phyloP scores from a whole-genome alignment of 1,284 basidiomycete species.

The Cerioporus squamosus region DNA sequence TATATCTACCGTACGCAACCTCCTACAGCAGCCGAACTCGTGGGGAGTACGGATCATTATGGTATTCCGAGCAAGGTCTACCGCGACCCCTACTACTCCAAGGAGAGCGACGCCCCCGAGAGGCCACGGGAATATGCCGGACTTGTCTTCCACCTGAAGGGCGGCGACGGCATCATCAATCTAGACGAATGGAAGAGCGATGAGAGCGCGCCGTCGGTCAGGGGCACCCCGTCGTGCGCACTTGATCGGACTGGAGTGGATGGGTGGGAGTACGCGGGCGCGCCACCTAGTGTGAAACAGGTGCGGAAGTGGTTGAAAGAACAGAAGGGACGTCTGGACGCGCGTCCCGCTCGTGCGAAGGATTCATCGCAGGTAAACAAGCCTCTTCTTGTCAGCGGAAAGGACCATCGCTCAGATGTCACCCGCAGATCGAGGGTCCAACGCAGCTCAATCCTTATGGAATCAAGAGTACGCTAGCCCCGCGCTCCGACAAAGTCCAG shows the following conservation, averaged over 20 bases:
- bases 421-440: conserved; percentile 70
- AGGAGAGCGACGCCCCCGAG: conserved; percentile 71
- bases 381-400: conserved; percentile 2
- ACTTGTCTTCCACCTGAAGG: conserved; percentile 71
- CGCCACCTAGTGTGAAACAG: conserved; percentile 62
- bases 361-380: conserved; percentile 62
- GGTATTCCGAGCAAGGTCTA: conserved; percentile 72
- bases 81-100: conserved; percentile 80
- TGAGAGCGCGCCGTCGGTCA: background rate
- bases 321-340: conserved; percentile 18
- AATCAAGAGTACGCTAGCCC: conserved; percentile 60
- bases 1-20: conserved; percentile 54
- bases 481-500: conserved; percentile 41
- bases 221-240: background rate
- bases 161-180: conserved; percentile 52
- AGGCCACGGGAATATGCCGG: conserved; percentile 82
- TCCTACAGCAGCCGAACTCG: conserved; percentile 58
- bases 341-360: conserved; percentile 23
- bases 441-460: conserved; percentile 79
- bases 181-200: conserved; percentile 56
- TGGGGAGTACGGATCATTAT: conserved; percentile 53
- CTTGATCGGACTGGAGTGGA: conserved; percentile 34
- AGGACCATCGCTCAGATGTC: conserved; percentile 9
- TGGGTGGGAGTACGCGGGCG: conserved; percentile 82
- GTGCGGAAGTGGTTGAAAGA: conserved; percentile 56